Conservation (phyloP, 768 basidiomycete species). For the Pluteus cervinus region DNA sequence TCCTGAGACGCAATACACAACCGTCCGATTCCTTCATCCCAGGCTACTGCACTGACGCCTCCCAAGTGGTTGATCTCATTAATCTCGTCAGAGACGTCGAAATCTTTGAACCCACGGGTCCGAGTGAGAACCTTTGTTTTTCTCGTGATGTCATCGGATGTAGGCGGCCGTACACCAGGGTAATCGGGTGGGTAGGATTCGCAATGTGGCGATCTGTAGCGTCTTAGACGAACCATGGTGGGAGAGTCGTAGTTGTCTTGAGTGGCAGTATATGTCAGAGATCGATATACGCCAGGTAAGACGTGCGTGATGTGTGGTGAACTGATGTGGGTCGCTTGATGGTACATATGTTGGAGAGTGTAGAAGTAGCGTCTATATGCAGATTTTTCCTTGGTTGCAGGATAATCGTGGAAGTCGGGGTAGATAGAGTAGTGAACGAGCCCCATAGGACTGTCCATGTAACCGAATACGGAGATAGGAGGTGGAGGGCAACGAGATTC, state of each 20-base stretch:
- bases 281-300: slow-evolving; percentile 37
- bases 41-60: slow-evolving; percentile 46
- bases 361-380: slow-evolving; percentile 14
- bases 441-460: slow-evolving; percentile 20
- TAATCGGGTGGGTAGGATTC: too few species aligned
- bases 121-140: slow-evolving; percentile 16
- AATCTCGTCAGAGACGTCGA: slow-evolving; percentile 7
- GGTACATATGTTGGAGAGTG: slow-evolving; percentile 11
- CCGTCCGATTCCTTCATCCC: slow-evolving; percentile 62
- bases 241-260: slow-evolving; percentile 26
- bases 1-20: slow-evolving; percentile 44
- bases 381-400: slow-evolving; percentile 7
- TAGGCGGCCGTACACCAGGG: too few species aligned
- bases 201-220: slow-evolving; percentile 35
- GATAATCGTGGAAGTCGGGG: slow-evolving; percentile 15
- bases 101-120: slow-evolving; percentile 8
- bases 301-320: slow-evolving; percentile 18
- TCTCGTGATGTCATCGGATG: slow-evolving; percentile 6
- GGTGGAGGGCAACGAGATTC: slow-evolving; percentile 22
- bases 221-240: slow-evolving; percentile 28
- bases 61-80: slow-evolving; percentile 11
- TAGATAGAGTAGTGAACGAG: slow-evolving; percentile 29
- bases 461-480: slow-evolving; percentile 34
- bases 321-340: slow-evolving; percentile 7
- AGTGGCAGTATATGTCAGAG: slow-evolving; percentile 33